Base-by-base conservation (phyloP, 2,329 filamentous ascomycete species). In the Cladophialophora bantiana region DNA sequence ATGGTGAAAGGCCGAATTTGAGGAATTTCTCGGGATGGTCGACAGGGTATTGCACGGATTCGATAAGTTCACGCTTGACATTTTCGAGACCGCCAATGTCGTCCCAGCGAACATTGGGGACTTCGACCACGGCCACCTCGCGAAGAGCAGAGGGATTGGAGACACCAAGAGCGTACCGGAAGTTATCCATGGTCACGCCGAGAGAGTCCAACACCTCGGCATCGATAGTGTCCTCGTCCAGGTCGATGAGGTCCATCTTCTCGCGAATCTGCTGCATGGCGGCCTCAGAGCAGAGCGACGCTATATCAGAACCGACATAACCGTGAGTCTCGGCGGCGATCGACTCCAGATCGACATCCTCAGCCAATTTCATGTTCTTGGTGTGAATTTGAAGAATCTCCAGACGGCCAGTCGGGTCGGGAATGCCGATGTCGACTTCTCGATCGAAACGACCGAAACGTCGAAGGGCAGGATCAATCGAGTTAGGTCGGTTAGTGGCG, bases 221-320 rank as follows among this genome's bases (percentile, higher is more conserved):
- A 75, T 99, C 95, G 70, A 99, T 99, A 69, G 95, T 99, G 77
- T 99, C 95, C 83, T 99, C 95, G 72, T 99, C 95, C 38, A 99
- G 87, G 81, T 99, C 95, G 74, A 99, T 99, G 71, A 99, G 88
- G 78, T 99, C 95, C 95, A 99, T 99, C 90, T 99, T 99, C 84
- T 99, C 95, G 84, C 95, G 94, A 81, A 99, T 99, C 84, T 99
- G 95, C 82, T 99, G 95, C 95, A 99, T 99, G 71, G 95, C 95
- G 78, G 95, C 95, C 83, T 99, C 95, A 6, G 95, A 99, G 84
- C 95, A 99, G 68, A 99, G 92, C 35, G 95, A 96, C 67, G 95
- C 95, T 80, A 99, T 86, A 90, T 99, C 95, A 36, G 95, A 98
- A 85, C 95, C 95, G 73, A 99, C 95, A 76, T 98, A 99, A 83